These are phyloP conservation scores for Trichoderma atrobrunneum DNA, from an alignment of 2,329 filamentous ascomycete species.

Conservation along the genomic window DNA sequence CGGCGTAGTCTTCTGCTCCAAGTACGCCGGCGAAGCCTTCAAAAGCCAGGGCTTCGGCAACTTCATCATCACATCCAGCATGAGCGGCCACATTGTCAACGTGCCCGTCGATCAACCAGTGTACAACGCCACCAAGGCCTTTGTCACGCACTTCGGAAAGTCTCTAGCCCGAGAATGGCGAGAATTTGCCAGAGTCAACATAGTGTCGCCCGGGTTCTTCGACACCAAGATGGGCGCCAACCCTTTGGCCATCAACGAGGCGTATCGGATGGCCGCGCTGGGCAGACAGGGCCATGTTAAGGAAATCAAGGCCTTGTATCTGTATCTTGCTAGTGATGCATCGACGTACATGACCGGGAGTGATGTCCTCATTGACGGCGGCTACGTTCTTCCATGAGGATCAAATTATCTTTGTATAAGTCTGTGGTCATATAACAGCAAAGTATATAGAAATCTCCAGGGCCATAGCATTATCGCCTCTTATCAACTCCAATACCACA, in stretches of 20 bases:
- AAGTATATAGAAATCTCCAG: neutral
- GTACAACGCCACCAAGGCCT: constrained; percentile 9
- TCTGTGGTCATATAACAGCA: neutral
- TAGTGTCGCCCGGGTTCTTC: constrained; percentile 5
- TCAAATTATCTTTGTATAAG: neutral
- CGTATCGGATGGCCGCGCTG: neutral
- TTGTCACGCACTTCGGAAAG: constrained; percentile 6
- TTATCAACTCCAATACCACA: neutral
- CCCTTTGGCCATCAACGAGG: neutral
- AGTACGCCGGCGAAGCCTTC: neutral
- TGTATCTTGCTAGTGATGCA: constrained; percentile 6
- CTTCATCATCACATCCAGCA: constrained; percentile 5
- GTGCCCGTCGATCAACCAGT: constrained; percentile 4
- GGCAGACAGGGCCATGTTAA: constrained; percentile 4
- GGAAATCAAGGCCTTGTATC: constrained; percentile 1
- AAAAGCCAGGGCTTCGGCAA: neutral
- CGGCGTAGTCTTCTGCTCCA: constrained; percentile 5
- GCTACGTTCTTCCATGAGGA: constrained; percentile 1
- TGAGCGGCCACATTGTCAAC: constrained; percentile 7
- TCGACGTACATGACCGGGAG: constrained; percentile 2
- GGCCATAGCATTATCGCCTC: neutral
- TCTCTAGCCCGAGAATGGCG: constrained; percentile 10
- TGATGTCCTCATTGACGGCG: constrained; percentile 2
- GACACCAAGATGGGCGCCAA: constrained; percentile 8
- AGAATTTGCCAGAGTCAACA: constrained; percentile 9